phyloP scores from a whole-genome alignment of 2,329 filamentous ascomycete genomes.

The Alternaria sp. region DNA sequence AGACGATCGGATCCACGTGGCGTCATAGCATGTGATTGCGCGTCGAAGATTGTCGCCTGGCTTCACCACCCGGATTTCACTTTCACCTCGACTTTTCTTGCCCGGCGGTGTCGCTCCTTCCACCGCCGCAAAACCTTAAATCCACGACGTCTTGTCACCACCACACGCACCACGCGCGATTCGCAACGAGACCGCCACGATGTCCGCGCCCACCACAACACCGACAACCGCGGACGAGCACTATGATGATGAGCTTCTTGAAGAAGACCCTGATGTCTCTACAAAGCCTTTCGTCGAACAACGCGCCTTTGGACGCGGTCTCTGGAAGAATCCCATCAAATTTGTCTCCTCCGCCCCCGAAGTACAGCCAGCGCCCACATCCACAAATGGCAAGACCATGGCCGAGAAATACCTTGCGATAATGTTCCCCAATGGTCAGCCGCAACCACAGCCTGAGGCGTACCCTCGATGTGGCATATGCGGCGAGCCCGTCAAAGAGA shows the following conservation, averaged over 20 bases:
- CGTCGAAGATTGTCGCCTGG: slow-evolving; percentile 18
- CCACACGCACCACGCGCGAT: not conserved
- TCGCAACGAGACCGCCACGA: slow-evolving; percentile 3
- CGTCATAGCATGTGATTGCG: slow-evolving; percentile 40
- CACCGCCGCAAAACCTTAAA: slow-evolving; percentile 3
- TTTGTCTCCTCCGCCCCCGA: slow-evolving; percentile 61
- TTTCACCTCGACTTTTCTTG: not conserved
- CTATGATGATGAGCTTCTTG: slow-evolving; percentile 21
- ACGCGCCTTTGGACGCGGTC: slow-evolving; percentile 64
- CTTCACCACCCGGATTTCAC: slow-evolving; percentile 8
- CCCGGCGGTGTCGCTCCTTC: slow-evolving; percentile 13
- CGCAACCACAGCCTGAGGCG: slow-evolving; percentile 24
- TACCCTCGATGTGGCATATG: slow-evolving; percentile 45
- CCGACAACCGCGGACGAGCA: slow-evolving; percentile 9
- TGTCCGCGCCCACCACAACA: slow-evolving; percentile 10
- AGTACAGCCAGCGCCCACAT: slow-evolving; percentile 22
- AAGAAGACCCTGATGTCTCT: slow-evolving; percentile 61
- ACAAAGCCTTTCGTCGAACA: slow-evolving; percentile 65
- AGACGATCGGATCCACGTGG: slow-evolving; percentile 28
- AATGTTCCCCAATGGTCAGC: slow-evolving; percentile 60
- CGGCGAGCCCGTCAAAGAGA: slow-evolving; percentile 40
- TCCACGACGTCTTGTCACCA: not conserved
- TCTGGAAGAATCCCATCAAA: slow-evolving; percentile 65
- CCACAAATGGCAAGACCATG: slow-evolving; percentile 57
- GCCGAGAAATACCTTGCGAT: slow-evolving; percentile 71